Evolutionary conservation across 2,329 filamentous ascomycete genomes (phyloP), one percentile per base, ranked within the genome.

Genomic region (Colletotrichum destructivum): DNA sequence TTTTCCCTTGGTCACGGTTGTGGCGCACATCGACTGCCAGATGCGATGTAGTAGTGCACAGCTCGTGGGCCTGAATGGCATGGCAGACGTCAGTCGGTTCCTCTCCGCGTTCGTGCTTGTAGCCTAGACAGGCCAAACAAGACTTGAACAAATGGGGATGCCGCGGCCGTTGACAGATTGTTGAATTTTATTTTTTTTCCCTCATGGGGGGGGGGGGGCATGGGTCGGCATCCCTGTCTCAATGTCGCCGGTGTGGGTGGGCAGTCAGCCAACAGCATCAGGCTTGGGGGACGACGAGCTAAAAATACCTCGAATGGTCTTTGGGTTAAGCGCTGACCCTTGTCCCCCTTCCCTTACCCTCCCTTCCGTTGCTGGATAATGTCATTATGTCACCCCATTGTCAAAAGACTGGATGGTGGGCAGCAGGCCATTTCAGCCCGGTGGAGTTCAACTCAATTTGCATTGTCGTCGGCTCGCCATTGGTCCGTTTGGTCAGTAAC

Each of bases 301-400:
- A 71, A 71, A 71, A 71, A 69, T 71, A 71, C 35, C 15, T 40
- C 26, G 26, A 13, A 38, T 55, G 12, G 35, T 23, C 35, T 35
- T 47, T 69, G 59, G 44, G 59, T 64, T 71, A 71, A 71, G 69
- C 69, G 69, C 69, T 65, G 65, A 55, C 69, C 65, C 69, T 55
- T 61, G 65, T 59, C 18, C 23, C 62, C 59, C 51, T 47, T 51
- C 26, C 26, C 44, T 8, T 38, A 6, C 46, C 44, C 49, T 35
- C 46, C 46, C 21, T 62, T 23, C 46, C 21, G 44, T 42, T 49
- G n/a, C 26, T 49, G 44, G 31, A 18, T 18, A 21, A 31, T 31
- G 31, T 31, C 26, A 26, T 61, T 31, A 4, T 38, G 31, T 35
- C 52, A 40, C 54, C 12, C 40, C n/a, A 8, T n/a, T 62, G 60